Conservation (phyloP, 2,329 filamentous ascomycete genomes). For the Xylariaceae sp. region DNA sequence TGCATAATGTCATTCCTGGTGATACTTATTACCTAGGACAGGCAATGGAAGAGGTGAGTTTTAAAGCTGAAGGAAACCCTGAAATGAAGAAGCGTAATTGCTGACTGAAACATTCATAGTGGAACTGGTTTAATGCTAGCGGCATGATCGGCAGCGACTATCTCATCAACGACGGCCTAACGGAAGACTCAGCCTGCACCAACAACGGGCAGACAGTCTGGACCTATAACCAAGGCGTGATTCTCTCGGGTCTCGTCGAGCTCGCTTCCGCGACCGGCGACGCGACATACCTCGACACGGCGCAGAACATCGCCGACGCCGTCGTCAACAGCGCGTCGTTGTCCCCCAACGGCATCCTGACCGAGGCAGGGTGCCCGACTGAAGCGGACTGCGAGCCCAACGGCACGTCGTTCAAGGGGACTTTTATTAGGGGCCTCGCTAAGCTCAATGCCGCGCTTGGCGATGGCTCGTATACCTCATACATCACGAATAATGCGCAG, state of each 20-base stretch:
- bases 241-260: constrained; percentile 55
- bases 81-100: too few relatives aligned
- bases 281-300: constrained; percentile 18
- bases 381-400: constrained; percentile 29
- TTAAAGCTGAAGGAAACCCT: neutral
- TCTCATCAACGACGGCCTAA: constrained; percentile 43
- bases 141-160: constrained; percentile 38
- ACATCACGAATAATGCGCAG: constrained; percentile 49
- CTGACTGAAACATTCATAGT: too few relatives aligned
- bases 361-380: constrained; percentile 36
- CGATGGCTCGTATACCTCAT: constrained; percentile 39
- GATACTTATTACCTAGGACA: constrained; percentile 36
- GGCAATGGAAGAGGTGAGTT: constrained; percentile 31
- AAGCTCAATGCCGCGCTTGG: constrained; percentile 45
- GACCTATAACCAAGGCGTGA: constrained; percentile 54
- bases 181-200: constrained; percentile 25
- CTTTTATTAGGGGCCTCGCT: constrained; percentile 55
- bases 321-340: constrained; percentile 33
- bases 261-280: constrained; percentile 38
- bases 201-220: constrained; percentile 38
- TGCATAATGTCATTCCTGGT: constrained; percentile 38
- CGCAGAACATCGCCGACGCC: constrained; percentile 28
- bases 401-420: constrained; percentile 58
- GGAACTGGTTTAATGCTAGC: constrained; percentile 40
- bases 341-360: constrained; percentile 37